Evolutionary conservation across 129 eudicot genomes (phyloP).

Genomic region (Silybum marianum): DNA sequence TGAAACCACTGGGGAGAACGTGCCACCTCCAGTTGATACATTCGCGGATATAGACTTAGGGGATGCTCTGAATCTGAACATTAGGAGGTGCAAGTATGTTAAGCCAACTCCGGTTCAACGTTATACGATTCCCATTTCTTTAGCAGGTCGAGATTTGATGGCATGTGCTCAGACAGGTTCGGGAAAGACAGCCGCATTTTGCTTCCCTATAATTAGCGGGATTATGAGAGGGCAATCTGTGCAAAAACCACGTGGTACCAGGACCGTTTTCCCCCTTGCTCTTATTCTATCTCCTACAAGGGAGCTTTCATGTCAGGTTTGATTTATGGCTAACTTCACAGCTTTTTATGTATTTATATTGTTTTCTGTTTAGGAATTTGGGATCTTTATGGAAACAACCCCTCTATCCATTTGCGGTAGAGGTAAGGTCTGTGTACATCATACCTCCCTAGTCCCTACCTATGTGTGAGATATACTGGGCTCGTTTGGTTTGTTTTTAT

Average conservation of each 20-base stretch:
- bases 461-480: not conserved
- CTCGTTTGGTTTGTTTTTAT: not conserved
- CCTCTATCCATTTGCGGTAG: not conserved
- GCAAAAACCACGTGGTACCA: slow-evolving; percentile 33
- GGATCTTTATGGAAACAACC: not conserved
- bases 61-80: slow-evolving; percentile 60
- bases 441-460: not conserved
- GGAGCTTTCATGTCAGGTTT: slow-evolving; percentile 79
- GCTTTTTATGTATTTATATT: not conserved
- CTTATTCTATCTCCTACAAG: slow-evolving; percentile 83
- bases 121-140: slow-evolving; percentile 74
- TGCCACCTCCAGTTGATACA: slow-evolving; percentile 65
- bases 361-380: not conserved
- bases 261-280: slow-evolving; percentile 58
- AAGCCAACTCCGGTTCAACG: slow-evolving; percentile 85
- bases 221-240: slow-evolving; percentile 45
- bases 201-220: slow-evolving; percentile 76
- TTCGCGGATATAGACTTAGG: slow-evolving; percentile 70
- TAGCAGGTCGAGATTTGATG: slow-evolving; percentile 83
- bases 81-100: slow-evolving; percentile 80
- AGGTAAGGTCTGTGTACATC: no score
- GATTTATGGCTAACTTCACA: slow-evolving; percentile 5
- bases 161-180: slow-evolving; percentile 96
- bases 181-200: slow-evolving; percentile 88
- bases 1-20: slow-evolving; percentile 65